Base-by-base conservation (phyloP, 257 asterid species). In the Solanum commersonii region DNA sequence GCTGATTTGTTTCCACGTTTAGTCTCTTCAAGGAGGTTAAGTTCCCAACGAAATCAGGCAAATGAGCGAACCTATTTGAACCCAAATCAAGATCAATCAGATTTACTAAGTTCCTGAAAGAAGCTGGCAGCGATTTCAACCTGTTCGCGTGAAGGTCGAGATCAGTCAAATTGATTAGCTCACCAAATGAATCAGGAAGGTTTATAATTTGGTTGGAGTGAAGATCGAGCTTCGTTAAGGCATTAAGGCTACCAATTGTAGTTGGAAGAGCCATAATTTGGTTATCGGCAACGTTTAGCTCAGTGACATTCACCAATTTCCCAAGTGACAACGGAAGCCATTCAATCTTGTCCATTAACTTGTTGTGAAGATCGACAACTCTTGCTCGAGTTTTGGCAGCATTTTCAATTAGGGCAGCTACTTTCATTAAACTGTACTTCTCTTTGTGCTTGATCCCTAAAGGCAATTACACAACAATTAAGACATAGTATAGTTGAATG, bases 261-360 rank as follows among this genome's bases (percentile, higher is more conserved):
- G 90, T 87, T 6, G 99, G 99, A 74, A 96, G 95, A 67, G 96
- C 99, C 99, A 96, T 95, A 56, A 95, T 88, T 83, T 89, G 90
- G 92, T 96, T 96, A 73, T 94, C 91, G 1, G 99, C 92, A 84
- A 96, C 23, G 74, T 94, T 87, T 84, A 96, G 87, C 84, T 93
- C 95, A 3, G 92, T 77, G 25, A 95, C 88, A 83, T 91, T 83
- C 3, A 88, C 91, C 88, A 96, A 90, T 92, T 94, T 96, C 31
- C 98, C 99, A 72, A 96, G 91, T 31, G 98, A 93, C 18, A 92
- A 70, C 15, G 99, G 99, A 88, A 96, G 95, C 99, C 99, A 96
- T 88, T 96, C 99, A 52, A 95, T 84, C 89, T 94, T 94, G 88
- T 93, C 96, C 95, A 91, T 91, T 89, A 96, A 91, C 87, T 89